Conservation (phyloP, 768 basidiomycete genomes). For the Boletus reticuloceps region DNA sequence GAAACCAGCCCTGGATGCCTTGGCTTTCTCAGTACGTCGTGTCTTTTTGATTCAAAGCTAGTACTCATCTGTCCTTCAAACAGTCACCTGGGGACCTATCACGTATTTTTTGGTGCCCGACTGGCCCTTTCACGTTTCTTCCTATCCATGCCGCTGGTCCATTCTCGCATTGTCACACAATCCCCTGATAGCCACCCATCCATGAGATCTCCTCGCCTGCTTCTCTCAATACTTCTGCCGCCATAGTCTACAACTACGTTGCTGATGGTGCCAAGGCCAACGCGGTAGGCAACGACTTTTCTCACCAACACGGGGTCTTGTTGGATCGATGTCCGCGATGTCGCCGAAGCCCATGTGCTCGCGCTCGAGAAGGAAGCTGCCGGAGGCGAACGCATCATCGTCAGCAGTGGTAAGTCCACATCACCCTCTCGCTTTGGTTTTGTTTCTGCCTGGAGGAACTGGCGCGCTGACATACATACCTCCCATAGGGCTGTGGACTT, state of each 20-base stretch:
- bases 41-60: too few species aligned
- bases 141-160: too few species aligned
- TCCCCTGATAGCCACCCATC: constrained; percentile 37
- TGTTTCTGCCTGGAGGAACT: too few species aligned
- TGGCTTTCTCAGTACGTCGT: too few species aligned
- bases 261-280: constrained; percentile 19
- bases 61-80: too few species aligned
- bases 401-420: constrained; percentile 32
- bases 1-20: too few species aligned
- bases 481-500: constrained; percentile 25
- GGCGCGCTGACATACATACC: too few species aligned
- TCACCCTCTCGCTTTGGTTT: background rate
- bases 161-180: too few species aligned
- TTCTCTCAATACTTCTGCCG: constrained; percentile 41
- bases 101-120: too few species aligned
- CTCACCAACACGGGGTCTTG: constrained; percentile 22
- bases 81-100: too few species aligned
- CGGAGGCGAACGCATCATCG: constrained; percentile 55
- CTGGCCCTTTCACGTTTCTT: too few species aligned
- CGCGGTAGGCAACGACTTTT: constrained; percentile 23
- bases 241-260: constrained; percentile 34
- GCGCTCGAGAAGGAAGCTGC: constrained; percentile 53
- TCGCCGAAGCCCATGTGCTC: constrained; percentile 50
- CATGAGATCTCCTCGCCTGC: constrained; percentile 37
- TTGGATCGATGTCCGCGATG: constrained; percentile 56